Percentiles rank a stretch among this genome's conserved stretches.
Conservation (phyloP, 148 eudicot species). For the Rhododendron ferrugineum region DNA sequence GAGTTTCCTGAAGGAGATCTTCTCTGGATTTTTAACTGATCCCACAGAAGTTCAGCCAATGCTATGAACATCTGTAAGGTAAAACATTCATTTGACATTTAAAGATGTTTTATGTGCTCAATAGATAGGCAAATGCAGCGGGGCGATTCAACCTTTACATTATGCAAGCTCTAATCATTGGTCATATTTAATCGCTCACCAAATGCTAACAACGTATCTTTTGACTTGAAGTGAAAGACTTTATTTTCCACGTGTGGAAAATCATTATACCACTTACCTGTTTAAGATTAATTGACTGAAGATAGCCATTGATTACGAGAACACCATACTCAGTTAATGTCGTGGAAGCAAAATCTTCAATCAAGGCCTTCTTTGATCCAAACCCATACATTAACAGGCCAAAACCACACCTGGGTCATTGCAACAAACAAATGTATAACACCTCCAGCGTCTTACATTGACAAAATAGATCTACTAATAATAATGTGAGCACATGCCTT, state of each 20-base stretch:
- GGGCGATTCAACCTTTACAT: neutral
- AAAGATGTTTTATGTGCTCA: neutral
- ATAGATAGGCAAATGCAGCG: neutral
- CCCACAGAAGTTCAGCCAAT: conserved; percentile 74
- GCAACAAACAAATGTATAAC: conserved; percentile 6
- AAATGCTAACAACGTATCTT: neutral
- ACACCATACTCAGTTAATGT: conserved; percentile 61
- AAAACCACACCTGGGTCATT: conserved; percentile 63
- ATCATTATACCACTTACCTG: conserved; percentile 41
- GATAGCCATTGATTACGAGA: conserved; percentile 85
- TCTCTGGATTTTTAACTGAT: conserved; percentile 49
- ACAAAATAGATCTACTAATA: neutral
- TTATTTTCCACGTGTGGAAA: neutral
- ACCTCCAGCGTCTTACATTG: neutral
- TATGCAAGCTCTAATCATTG: neutral
- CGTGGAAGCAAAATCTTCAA: conserved; percentile 91
- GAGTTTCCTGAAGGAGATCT: conserved; percentile 36
- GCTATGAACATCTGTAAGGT: conserved; percentile 52
- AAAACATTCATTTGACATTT: neutral
- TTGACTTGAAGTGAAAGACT: neutral
- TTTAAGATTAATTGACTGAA: conserved; percentile 81
- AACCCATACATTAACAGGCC: conserved; percentile 95
- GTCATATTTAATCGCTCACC: neutral
- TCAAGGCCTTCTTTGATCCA: conserved; percentile 84
- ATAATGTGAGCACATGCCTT: conserved; percentile 27